A percentile compares a stretch with the other conserved stretches of the same genome.
phyloP scores from a whole-genome alignment of 129 eudicot species.

The Ambrosia artemisiifolia region DNA sequence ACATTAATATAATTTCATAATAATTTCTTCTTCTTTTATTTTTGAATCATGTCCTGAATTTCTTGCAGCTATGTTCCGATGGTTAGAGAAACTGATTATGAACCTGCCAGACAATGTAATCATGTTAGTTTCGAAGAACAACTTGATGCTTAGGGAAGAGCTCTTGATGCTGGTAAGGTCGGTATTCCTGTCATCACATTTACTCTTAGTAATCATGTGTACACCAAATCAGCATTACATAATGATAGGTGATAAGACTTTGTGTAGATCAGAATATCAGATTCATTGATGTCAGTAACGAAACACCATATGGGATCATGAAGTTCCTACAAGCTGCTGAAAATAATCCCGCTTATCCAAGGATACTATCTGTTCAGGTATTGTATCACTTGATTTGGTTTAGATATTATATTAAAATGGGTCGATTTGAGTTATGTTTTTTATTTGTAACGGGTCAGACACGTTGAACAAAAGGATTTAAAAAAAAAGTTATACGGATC shows the following conservation, averaged over 20 bases:
- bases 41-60: neutral
- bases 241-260: neutral
- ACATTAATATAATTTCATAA: neutral
- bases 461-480: neutral
- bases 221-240: neutral
- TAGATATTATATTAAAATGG: neutral
- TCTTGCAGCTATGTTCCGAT: constrained; percentile 84
- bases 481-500: neutral
- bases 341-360: constrained; percentile 36
- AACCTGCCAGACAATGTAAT: constrained; percentile 45
- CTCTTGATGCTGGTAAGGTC: constrained; percentile 93
- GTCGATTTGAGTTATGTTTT: neutral
- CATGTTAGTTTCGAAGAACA: constrained; percentile 75
- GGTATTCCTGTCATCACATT: constrained; percentile 20
- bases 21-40: too few species aligned
- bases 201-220: neutral
- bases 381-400: constrained; percentile 18
- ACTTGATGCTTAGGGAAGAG: constrained; percentile 69
- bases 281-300: constrained; percentile 87
- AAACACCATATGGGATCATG: constrained; percentile 95
- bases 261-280: constrained; percentile 81
- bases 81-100: constrained; percentile 95
- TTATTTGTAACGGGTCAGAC: neutral
- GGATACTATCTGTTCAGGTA: constrained; percentile 87
- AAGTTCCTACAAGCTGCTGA: constrained; percentile 76